Base-by-base conservation (phyloP, 768 basidiomycete species). In the Tubosaeta brunneosetosa region DNA sequence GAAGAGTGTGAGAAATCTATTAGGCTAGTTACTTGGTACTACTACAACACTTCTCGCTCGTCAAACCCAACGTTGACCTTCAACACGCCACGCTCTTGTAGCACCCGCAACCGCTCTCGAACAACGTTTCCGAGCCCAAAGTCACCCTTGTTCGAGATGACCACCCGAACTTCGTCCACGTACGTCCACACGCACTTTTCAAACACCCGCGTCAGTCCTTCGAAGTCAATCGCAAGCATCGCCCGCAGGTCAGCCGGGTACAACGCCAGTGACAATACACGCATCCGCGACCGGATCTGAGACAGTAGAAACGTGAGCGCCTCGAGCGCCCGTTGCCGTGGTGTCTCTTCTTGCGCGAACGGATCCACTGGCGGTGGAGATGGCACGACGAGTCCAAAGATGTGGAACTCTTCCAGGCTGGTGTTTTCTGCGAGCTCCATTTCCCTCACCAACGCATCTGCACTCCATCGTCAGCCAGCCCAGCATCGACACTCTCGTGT, bases 361-460 rank as follows among this genome's bases (percentile, higher is more conserved):
- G 62, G 59, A 47, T 65, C 61, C 17, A 32, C 44, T 2, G 50
- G 64, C 6, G 68, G 62, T 38, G 65, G 67, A 27, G 68, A 65
- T 17, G 65, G 67, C 42, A 70, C 59, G 13, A 69, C 60, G 10
- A 69, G 62, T 6, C 65, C 67, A 50, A 71, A 71, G 26, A 69
- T 56, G 50, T 71, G 69, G 37, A 66, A 52, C 49, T 67, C 69
- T 45, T 59, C 59, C 26, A 69, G 56, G 41, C 48, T 54, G 26
- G 47, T 56, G 44, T 67, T 71, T 16, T 57, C 50, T 0, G 61
- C 51, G 16, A 69, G 67, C 16, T 59, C 52, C 31, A 71, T 59
- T 25, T 69, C 63, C 22, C 47, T 58, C 34, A 69, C 61, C 37
- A 71, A 43, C 8, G 44, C 50, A 48, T 61, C 67, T 69, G 49